Evolutionary conservation across 176 grass and related monocot species (phyloP), one percentile per base, ranked within the genome.

Genomic region (Lolium rigidum): DNA sequence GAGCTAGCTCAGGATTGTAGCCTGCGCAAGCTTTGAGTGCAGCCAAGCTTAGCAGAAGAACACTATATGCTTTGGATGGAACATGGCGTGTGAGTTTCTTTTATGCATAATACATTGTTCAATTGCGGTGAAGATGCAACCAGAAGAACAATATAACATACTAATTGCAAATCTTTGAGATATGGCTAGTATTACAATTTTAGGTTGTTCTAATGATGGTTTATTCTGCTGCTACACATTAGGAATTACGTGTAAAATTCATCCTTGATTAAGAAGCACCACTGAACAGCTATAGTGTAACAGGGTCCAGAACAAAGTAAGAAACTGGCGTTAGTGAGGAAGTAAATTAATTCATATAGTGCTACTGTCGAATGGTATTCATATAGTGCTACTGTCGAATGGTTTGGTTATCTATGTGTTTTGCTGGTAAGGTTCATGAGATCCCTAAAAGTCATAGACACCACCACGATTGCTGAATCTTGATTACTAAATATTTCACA

Each of bases 321-420:
- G 21, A 59, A 2, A 9, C 56, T 47, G 20, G 31, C 65, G 16
- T 68, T 58, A 12, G 20, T 9, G 56, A 47, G 18, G 41, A 35
- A 46, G 57, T 87, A 76, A 47, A 66, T 67, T 56, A 35, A 39
- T 68, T n/a, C n/a, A n/a, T n/a, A n/a, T n/a, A n/a, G n/a, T n/a
- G n/a, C n/a, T n/a, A n/a, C n/a, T n/a, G n/a, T n/a, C n/a, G n/a
- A n/a, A n/a, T n/a, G n/a, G n/a, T n/a, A n/a, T n/a, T n/a, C n/a
- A n/a, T n/a, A n/a, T n/a, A n/a, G n/a, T n/a, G n/a, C n/a, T n/a
- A n/a, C n/a, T n/a, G n/a, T n/a, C n/a, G n/a, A n/a, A n/a, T n/a
- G 14, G 20, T 21, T 71, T 44, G 68, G 10, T 64, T 76, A 9
- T 74, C 64, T 20, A 2, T 72, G 0, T 44, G 18, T 39, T 43